Conservation (phyloP, 1,284 basidiomycete genomes). For the Taiwanofungus camphoratus region DNA sequence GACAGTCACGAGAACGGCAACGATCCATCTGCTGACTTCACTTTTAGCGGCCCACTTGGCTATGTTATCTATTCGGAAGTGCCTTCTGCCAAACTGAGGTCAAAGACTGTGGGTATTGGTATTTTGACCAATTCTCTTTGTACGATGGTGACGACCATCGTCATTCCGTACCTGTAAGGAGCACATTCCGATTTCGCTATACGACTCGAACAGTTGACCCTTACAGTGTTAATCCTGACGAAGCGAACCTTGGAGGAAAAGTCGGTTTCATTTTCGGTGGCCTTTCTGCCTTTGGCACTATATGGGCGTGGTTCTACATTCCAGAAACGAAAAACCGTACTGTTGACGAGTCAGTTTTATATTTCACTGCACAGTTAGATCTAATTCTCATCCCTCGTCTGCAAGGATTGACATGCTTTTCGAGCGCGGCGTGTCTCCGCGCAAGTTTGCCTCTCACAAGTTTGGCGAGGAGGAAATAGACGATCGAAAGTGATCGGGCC, state of each 20-base stretch:
- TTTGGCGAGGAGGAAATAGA: constrained; percentile 5
- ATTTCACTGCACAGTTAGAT: background rate
- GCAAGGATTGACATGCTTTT: constrained; percentile 6
- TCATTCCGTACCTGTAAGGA: constrained; percentile 7
- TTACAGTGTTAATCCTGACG: constrained; percentile 7
- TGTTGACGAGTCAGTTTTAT: constrained; percentile 6
- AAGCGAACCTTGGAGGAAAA: constrained; percentile 10
- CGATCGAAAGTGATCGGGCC: no score
- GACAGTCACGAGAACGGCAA: no score
- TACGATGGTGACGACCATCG: constrained; percentile 9
- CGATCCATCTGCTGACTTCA: no score
- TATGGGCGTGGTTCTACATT: constrained; percentile 9
- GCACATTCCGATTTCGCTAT: no score
- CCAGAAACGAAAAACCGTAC: constrained; percentile 10
- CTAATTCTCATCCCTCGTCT: no score
- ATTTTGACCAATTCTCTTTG: constrained; percentile 9
- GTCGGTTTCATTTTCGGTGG: constrained; percentile 11
- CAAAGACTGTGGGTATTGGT: constrained; percentile 10
- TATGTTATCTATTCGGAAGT: constrained; percentile 9
- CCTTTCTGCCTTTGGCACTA: constrained; percentile 3
- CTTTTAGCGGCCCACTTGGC: constrained; percentile 6
- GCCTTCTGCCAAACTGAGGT: constrained; percentile 8
- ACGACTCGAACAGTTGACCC: background rate
- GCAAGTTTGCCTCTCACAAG: constrained; percentile 5
- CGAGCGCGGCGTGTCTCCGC: constrained; percentile 6